phyloP scores from a whole-genome alignment of 164 flowering plant species.

The Berberis vulgaris region DNA sequence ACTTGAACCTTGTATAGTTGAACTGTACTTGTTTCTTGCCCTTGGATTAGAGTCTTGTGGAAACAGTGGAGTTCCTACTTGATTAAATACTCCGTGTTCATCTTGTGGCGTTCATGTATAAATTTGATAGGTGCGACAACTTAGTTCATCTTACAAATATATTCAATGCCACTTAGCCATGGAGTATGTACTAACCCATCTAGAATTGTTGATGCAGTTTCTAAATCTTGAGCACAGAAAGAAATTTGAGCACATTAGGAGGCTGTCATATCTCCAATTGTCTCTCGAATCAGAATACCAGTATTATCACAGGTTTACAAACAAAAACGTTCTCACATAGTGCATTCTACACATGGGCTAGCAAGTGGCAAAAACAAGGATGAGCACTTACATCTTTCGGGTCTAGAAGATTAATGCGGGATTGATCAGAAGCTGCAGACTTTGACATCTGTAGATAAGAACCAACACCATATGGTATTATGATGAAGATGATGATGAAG shows the following conservation, averaged over 20 bases:
- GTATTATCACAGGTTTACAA: neutral
- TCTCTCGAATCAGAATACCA: neutral
- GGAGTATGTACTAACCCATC: too few relatives aligned
- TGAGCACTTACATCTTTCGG: slow-evolving; percentile 73
- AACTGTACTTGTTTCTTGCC: too few relatives aligned
- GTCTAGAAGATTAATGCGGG: slow-evolving; percentile 89
- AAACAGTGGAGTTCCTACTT: too few relatives aligned
- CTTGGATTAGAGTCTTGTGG: too few relatives aligned
- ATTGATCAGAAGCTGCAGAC: slow-evolving; percentile 90
- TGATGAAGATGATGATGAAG: neutral
- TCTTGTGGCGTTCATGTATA: too few relatives aligned
- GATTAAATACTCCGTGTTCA: too few relatives aligned
- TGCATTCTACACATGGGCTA: neutral
- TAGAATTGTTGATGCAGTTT: too few relatives aligned
- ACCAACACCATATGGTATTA: slow-evolving; percentile 5
- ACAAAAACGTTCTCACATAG: neutral
- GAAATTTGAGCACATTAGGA: neutral
- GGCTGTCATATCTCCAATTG: neutral
- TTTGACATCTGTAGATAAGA: slow-evolving; percentile 78
- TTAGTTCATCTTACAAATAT: too few relatives aligned
- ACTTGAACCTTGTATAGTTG: too few relatives aligned
- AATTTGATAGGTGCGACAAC: too few relatives aligned
- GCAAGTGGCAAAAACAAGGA: neutral
- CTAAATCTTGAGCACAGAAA: neutral
- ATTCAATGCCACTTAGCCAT: too few relatives aligned